Conservation (phyloP, 2,329 filamentous ascomycete species). For the Diaporthe sp. region DNA sequence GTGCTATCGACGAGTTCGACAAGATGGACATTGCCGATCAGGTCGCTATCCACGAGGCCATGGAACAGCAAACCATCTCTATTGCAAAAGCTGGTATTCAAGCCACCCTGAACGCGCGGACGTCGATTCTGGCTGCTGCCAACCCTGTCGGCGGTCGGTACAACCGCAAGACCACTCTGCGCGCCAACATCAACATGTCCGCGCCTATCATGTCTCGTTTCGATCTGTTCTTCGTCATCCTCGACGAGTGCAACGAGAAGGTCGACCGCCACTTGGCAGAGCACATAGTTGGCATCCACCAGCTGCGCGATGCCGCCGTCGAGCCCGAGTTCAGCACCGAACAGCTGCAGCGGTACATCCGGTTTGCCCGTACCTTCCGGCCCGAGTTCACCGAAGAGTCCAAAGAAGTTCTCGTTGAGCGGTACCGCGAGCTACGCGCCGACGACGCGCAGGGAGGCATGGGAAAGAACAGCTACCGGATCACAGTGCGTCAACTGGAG, state of each 20-base stretch:
- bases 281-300: constrained; percentile 95
- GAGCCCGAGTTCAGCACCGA: constrained; percentile 96
- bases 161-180: constrained; percentile 93
- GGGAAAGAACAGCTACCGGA: constrained; percentile 95
- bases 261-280: constrained; percentile 92
- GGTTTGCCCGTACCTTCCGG: constrained; percentile 94
- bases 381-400: constrained; percentile 93
- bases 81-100: constrained; percentile 99
- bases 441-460: constrained; percentile 96
- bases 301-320: constrained; percentile 91
- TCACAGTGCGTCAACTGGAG: constrained; percentile 96
- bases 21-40: constrained; percentile 99
- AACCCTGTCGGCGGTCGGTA: constrained; percentile 98
- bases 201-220: constrained; percentile 99
- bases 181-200: constrained; percentile 98
- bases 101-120: constrained; percentile 95
- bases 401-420: constrained; percentile 85
- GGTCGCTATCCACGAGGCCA: constrained; percentile 99
- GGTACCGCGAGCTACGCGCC: constrained; percentile 94
- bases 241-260: constrained; percentile 95
- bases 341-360: constrained; percentile 96
- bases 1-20: constrained; percentile 99
- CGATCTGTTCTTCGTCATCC: constrained; percentile 97
- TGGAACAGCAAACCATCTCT: constrained; percentile 99
- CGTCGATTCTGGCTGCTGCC: constrained; percentile 93